Evolutionary conservation across 306 rosid genomes (phyloP).

Genomic region (Dalbergia oliveri): DNA sequence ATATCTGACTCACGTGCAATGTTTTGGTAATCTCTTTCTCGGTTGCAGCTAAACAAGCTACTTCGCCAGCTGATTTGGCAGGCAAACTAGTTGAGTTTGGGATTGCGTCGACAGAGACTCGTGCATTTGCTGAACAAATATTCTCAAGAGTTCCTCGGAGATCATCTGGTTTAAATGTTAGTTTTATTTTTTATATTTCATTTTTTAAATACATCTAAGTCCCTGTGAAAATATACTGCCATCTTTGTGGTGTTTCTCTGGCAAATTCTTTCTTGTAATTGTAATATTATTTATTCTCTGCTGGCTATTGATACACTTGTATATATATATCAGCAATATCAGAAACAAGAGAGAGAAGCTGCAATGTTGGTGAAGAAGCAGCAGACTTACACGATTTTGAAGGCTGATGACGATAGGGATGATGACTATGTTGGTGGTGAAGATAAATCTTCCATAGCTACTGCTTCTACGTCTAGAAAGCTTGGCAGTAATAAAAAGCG

Average conservation of each 20-base stretch:
- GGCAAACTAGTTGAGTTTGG: constrained; percentile 71
- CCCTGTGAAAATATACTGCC: constrained; percentile 19
- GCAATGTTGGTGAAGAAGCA: constrained; percentile 79
- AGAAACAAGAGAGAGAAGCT: constrained; percentile 90
- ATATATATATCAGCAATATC: constrained; percentile 66
- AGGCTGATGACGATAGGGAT: constrained; percentile 68
- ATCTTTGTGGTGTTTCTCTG: constrained; percentile 9
- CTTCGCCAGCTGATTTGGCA: constrained; percentile 72
- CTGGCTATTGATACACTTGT: constrained; percentile 31
- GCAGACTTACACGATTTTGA: constrained; percentile 73
- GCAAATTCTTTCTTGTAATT: constrained; percentile 5
- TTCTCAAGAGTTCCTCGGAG: constrained; percentile 75
- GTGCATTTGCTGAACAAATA: constrained; percentile 74
- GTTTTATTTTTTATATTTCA: constrained; percentile 10
- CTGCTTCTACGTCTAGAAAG: constrained; percentile 55
- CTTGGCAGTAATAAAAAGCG: constrained; percentile 59
- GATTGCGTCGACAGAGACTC: constrained; percentile 64
- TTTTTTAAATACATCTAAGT: background rate
- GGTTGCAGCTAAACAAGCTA: constrained; percentile 81
- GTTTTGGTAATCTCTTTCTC: constrained; percentile 36
- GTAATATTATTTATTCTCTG: constrained; percentile 1
- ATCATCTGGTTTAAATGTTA: constrained; percentile 68
- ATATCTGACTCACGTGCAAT: constrained; percentile 8
- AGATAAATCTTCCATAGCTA: constrained; percentile 50
- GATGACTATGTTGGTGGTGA: constrained; percentile 44